phyloP scores from a whole-genome alignment of 2,329 filamentous ascomycete species.

The Trichoderma afroharzianum region DNA sequence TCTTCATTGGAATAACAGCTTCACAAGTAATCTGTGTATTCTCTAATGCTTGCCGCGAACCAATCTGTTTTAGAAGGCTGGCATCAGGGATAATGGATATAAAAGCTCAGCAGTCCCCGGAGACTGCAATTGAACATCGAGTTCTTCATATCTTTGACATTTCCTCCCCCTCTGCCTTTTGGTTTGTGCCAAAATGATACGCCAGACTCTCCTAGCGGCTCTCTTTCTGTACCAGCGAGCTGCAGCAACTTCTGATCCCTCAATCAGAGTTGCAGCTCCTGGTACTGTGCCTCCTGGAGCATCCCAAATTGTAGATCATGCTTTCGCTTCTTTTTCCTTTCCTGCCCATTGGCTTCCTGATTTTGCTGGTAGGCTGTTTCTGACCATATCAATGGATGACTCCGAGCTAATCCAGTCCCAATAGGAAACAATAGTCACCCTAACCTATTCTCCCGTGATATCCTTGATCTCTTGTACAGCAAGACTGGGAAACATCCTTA shows the following conservation, averaged over 20 bases:
- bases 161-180: no score
- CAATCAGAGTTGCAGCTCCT: background rate
- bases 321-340: conserved; percentile 4
- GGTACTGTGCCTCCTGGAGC: background rate
- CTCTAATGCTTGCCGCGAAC: background rate
- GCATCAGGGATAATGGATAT: background rate
- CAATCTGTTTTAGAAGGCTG: background rate
- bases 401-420: background rate
- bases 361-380: background rate
- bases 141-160: no score
- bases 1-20: background rate
- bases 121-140: no score
- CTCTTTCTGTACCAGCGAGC: background rate
- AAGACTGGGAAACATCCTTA: conserved; percentile 6
- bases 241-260: background rate
- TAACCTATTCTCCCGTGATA: conserved; percentile 1
- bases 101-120: background rate
- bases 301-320: background rate
- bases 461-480: background rate
- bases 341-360: conserved; percentile 2
- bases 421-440: conserved; percentile 5
- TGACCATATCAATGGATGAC: background rate
- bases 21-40: background rate
- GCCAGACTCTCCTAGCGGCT: background rate
- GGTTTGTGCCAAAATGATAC: background rate